phyloP scores from a whole-genome alignment of 2,329 filamentous ascomycete genomes.

The Penicillium rolfsii region DNA sequence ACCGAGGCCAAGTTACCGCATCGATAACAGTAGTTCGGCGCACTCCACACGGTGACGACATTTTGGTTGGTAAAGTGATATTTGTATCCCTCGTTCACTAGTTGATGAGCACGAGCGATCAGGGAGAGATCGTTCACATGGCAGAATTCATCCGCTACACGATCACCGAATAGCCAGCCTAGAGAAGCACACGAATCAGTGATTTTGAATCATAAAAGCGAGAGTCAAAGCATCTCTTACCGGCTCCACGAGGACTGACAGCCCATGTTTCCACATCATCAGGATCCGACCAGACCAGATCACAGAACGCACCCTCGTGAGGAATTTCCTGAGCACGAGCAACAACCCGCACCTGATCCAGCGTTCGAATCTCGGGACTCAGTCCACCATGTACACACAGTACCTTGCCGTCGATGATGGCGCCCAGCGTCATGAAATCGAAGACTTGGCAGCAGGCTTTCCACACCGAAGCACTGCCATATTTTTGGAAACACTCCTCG shows the following conservation, averaged over 20 bases:
- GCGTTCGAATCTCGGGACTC: constrained; percentile 72
- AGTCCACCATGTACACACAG: constrained; percentile 74
- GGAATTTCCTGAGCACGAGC: constrained; percentile 76
- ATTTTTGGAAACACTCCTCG: constrained; percentile 76
- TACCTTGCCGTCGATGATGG: constrained; percentile 73
- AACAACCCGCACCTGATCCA: constrained; percentile 75
- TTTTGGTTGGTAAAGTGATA: constrained; percentile 96
- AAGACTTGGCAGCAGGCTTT: constrained; percentile 79
- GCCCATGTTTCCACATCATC: constrained; percentile 73
- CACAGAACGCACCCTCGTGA: constrained; percentile 76
- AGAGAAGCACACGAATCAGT: not conserved
- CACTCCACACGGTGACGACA: constrained; percentile 79
- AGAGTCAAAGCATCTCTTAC: constrained; percentile 35
- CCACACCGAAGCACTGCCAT: constrained; percentile 77
- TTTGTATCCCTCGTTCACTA: constrained; percentile 79
- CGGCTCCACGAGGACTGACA: constrained; percentile 68
- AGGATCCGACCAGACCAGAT: constrained; percentile 76
- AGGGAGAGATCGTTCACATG: constrained; percentile 73
- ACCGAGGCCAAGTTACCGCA: constrained; percentile 90
- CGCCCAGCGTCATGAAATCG: constrained; percentile 74
- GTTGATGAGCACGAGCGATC: constrained; percentile 73
- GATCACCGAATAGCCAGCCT: constrained; percentile 68
- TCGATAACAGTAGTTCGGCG: constrained; percentile 94
- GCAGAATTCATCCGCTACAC: constrained; percentile 75
- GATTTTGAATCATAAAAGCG: not conserved